Conservation (phyloP, 2,329 filamentous ascomycete genomes). For the Calonectria crousiana region DNA sequence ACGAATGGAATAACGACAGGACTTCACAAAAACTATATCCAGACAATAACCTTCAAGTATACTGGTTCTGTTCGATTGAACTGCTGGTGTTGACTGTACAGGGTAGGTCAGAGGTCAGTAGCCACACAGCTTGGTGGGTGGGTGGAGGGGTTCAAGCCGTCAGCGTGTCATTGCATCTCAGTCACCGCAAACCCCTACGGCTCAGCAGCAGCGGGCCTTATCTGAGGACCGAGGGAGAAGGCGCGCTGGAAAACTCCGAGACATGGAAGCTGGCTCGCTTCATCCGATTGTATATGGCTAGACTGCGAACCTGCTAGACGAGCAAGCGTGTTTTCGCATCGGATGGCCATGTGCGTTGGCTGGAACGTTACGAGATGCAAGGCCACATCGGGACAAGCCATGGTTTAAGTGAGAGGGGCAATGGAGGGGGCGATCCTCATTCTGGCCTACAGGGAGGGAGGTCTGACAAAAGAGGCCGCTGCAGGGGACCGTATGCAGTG, state of each 20-base stretch:
- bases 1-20: not conserved
- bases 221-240: not conserved
- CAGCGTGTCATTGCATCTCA: slow-evolving; percentile 6
- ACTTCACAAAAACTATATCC: not conserved
- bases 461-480: not conserved
- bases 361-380: slow-evolving; percentile 6
- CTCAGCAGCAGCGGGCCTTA: not conserved
- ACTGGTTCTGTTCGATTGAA: not conserved
- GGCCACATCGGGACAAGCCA: slow-evolving; percentile 2
- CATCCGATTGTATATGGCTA: not conserved
- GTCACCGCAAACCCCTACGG: not conserved
- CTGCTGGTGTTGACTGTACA: not conserved
- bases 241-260: not conserved
- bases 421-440: slow-evolving; percentile 2
- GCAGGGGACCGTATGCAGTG: slow-evolving; percentile 5
- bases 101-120: slow-evolving; percentile 17
- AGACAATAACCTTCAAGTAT: not conserved
- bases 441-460: slow-evolving; percentile 6
- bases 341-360: not conserved
- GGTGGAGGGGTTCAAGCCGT: slow-evolving; percentile 7
- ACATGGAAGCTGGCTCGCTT: not conserved
- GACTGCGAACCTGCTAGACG: not conserved
- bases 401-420: slow-evolving; percentile 4
- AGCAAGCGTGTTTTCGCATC: not conserved
- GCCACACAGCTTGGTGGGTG: slow-evolving; percentile 1